phyloP scores from a whole-genome alignment of 2,329 filamentous ascomycete genomes.

The Uncinocarpus reesii region DNA sequence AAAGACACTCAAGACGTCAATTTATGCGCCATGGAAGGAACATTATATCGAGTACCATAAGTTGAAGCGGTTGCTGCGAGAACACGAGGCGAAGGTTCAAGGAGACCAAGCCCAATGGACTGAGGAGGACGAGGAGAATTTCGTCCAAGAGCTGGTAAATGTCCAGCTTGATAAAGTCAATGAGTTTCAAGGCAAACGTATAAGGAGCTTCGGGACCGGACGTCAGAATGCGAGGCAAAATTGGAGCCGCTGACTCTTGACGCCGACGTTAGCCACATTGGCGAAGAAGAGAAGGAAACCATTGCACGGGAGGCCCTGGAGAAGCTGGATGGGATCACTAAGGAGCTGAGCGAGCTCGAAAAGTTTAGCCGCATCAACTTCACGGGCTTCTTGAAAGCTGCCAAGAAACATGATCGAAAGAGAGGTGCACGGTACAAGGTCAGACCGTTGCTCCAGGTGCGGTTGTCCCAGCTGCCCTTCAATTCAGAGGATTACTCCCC shows the following conservation, averaged over 20 bases:
- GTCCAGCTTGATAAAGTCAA: conserved; percentile 92
- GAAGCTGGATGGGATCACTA: conserved; percentile 64
- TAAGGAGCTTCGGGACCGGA: conserved; percentile 69
- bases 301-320: conserved; percentile 60
- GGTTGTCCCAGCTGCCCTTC: conserved; percentile 78
- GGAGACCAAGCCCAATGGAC: conserved; percentile 62
- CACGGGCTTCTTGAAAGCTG: conserved; percentile 93
- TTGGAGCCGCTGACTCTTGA: conserved; percentile 48
- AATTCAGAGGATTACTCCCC: conserved; percentile 92
- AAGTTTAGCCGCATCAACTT: conserved; percentile 96
- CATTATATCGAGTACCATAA: conserved; percentile 94
- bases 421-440: conserved; percentile 78
- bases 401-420: conserved; percentile 97
- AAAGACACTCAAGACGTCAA: conserved; percentile 67
- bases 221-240: conserved; percentile 56
- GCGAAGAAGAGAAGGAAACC: conserved; percentile 34
- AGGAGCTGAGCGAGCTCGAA: conserved; percentile 85
- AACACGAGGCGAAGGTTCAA: conserved; percentile 49
- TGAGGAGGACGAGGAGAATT: conserved; percentile 82
- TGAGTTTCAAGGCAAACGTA: conserved; percentile 73
- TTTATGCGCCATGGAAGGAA: conserved; percentile 80
- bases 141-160: conserved; percentile 92
- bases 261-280: conserved; percentile 27
- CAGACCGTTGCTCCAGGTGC: conserved; percentile 81
- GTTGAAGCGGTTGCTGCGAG: conserved; percentile 79